Percentiles rank a stretch among this genome's conserved stretches.
Conservation (phyloP, 2,329 filamentous ascomycete genomes). For the Sporothrix mexicana region DNA sequence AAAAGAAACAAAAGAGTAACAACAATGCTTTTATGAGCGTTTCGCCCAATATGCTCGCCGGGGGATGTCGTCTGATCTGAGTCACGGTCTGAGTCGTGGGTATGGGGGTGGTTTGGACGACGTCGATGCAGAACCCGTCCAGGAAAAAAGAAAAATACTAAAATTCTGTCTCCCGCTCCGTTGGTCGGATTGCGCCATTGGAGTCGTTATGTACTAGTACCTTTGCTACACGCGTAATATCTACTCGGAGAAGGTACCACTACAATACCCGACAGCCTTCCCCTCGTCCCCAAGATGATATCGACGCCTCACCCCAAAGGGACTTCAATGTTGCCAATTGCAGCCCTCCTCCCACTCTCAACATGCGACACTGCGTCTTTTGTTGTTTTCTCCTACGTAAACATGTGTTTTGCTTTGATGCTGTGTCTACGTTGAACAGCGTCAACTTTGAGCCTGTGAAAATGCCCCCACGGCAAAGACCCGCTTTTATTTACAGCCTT, state of each 20-base stretch:
- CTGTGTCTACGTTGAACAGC: neutral
- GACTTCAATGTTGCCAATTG: neutral
- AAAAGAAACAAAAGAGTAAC: neutral
- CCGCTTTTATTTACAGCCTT: conserved; percentile 21
- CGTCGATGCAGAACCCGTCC: neutral
- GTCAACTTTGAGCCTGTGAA: neutral
- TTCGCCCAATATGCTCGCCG: neutral
- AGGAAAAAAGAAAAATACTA: conserved; percentile 23
- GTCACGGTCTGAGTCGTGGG: conserved; percentile 28
- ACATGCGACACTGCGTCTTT: conserved; percentile 10
- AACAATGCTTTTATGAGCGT: neutral
- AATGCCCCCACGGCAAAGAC: conserved; percentile 10
- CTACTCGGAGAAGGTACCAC: neutral
- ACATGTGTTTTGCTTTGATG: neutral
- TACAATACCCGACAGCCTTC: neutral
- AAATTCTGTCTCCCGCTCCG: conserved; percentile 27
- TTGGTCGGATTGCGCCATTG: conserved; percentile 31
- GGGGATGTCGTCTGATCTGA: conserved; percentile 29
- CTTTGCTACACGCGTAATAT: neutral
- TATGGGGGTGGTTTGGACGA: neutral
- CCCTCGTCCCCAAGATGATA: too few relatives aligned
- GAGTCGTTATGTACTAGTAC: conserved; percentile 12
- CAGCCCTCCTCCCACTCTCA: neutral
- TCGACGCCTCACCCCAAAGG: neutral
- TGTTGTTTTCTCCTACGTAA: conserved; percentile 17